Evolutionary conservation across 768 basidiomycete genomes (phyloP), one percentile per base, ranked within the genome.

Genomic region (Suillus lakei): DNA sequence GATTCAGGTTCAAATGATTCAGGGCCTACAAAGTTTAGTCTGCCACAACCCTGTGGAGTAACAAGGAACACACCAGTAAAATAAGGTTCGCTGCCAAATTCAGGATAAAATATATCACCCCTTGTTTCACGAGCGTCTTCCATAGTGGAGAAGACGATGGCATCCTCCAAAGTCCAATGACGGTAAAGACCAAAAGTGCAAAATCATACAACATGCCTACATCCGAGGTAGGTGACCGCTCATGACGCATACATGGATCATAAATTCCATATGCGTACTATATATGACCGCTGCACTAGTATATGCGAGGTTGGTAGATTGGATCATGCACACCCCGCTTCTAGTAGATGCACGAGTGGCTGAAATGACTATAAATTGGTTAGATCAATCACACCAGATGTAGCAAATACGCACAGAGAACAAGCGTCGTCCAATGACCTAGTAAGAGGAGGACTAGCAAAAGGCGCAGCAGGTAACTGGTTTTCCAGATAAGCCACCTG

Each of bases 401-500:
- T 5, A 13, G 18, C 3, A 28, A 41, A 59, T 28, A 41, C 58
- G 38, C 26, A 59, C 58, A 41, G 28, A 59, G 58, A 28, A 26
- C 6, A 5, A 59, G 38, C 10, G 21, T 3, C 28, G 26, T 41
- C 58, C 58, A 59, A 59, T 59, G 38, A 13, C 58, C 58, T 28
- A 59, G 38, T 13, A 39, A 59, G 5, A 41, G 4, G 26, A 59
- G 58, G 58, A 41, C 26, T 18, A 59, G 58, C 10, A 41, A 41
- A 28, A 59, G 0, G 18, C 58, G 38, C 39, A 58, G 8, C 36
- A 41, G 16, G 12, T 41, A 59, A 21, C 26, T 59, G 18, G 38
- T 59, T 6, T 59, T 18, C 58, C 58, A 59, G 8, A 59, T 59
- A 10, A 59, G 10, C 58, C 58, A 59, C 58, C 58, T 59, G 18